phyloP scores from a whole-genome alignment of 2,329 filamentous ascomycete genomes.

The Epichloe scottii region DNA sequence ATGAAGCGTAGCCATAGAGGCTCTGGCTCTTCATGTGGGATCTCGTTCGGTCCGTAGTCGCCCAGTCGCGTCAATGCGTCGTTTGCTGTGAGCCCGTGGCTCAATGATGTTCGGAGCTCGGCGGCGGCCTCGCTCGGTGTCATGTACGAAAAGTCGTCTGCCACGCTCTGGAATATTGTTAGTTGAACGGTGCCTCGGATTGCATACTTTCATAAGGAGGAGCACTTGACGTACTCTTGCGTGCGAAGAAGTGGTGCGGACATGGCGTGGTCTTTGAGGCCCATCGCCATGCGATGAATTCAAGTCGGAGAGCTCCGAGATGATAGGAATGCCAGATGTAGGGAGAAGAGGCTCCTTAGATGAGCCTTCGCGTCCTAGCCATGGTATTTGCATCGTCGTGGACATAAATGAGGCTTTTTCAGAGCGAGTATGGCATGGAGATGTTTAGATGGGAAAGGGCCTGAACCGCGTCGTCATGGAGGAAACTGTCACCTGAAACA shows the following conservation, averaged over 20 bases:
- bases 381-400: conserved; percentile 26
- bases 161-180: conserved; percentile 30
- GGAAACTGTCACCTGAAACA: background rate
- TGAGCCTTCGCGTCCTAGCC: conserved; percentile 21
- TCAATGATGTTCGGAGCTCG: conserved; percentile 70
- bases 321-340: conserved; percentile 21
- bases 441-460: conserved; percentile 9
- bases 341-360: conserved; percentile 22
- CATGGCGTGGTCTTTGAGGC: conserved; percentile 22
- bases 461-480: conserved; percentile 7
- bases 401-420: conserved; percentile 9
- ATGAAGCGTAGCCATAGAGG: conserved; percentile 90
- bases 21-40: conserved; percentile 86
- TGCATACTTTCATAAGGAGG: background rate
- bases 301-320: conserved; percentile 14
- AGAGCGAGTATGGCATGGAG: conserved; percentile 3
- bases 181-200: background rate
- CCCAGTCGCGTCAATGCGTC: conserved; percentile 72
- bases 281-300: conserved; percentile 15
- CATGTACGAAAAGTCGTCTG: conserved; percentile 53
- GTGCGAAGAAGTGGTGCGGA: conserved; percentile 40
- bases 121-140: conserved; percentile 67
- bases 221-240: conserved; percentile 32
- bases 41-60: conserved; percentile 81
- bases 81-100: conserved; percentile 64